Evolutionary conservation across 1,284 basidiomycete species (phyloP).

Genomic region (Trichosporon sp.): DNA sequence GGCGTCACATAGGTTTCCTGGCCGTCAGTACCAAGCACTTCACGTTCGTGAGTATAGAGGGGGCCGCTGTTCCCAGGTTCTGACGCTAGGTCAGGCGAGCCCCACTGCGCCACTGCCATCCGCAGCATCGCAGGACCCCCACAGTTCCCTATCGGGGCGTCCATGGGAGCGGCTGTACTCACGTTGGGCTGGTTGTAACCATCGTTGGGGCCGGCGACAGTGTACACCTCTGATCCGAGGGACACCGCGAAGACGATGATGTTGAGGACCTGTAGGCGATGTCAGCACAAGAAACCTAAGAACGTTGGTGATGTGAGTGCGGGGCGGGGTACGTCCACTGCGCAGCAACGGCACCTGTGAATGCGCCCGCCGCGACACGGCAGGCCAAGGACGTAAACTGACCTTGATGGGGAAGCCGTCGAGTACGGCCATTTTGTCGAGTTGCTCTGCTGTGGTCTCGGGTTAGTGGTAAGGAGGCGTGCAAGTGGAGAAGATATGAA

Average conservation of each 20-base stretch:
- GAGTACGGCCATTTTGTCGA: constrained; percentile 29
- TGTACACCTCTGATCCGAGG: constrained; percentile 52
- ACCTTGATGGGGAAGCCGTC: constrained; percentile 76
- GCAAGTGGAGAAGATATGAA: background rate
- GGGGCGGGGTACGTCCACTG: background rate
- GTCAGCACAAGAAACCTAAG: background rate
- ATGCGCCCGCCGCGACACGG: background rate
- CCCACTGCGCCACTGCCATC: background rate
- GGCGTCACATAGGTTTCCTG: constrained; percentile 21
- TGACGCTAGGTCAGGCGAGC: background rate
- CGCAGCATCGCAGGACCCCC: constrained; percentile 30
- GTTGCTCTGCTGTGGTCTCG: background rate
- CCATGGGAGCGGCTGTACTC: background rate
- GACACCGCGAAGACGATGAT: constrained; percentile 45
- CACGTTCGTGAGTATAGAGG: too few relatives aligned
- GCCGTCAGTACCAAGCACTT: constrained; percentile 46
- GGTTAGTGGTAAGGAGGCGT: background rate
- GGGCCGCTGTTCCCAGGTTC: background rate
- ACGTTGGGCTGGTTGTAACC: constrained; percentile 47
- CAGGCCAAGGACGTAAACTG: constrained; percentile 16
- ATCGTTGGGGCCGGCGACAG: constrained; percentile 64
- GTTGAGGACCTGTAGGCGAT: constrained; percentile 58
- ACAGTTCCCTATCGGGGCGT: background rate
- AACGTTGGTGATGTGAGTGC: background rate
- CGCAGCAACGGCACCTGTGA: background rate